phyloP scores from a whole-genome alignment of 768 basidiomycete genomes.

The Imleria badia region DNA sequence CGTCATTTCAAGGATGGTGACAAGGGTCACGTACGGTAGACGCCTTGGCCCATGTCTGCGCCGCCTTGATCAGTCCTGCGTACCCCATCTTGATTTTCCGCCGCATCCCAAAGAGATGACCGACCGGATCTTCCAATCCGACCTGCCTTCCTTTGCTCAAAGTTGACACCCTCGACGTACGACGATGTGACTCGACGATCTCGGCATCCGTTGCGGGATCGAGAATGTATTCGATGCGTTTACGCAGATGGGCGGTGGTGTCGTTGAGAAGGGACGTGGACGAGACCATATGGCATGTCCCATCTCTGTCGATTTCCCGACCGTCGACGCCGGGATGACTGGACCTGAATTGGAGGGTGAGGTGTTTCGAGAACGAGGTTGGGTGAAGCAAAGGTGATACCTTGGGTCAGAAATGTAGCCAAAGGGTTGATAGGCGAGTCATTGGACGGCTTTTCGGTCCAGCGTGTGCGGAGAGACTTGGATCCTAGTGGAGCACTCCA shows the following conservation, averaged over 20 bases:
- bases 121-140: slow-evolving; percentile 18
- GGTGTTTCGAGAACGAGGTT: slow-evolving; percentile 59
- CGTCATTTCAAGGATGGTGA: slow-evolving; percentile 41
- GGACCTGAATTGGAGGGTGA: slow-evolving; percentile 66
- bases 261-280: slow-evolving; percentile 72
- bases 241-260: slow-evolving; percentile 63
- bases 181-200: slow-evolving; percentile 29
- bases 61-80: slow-evolving; percentile 54
- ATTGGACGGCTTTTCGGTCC: too few species aligned
- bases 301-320: slow-evolving; percentile 37
- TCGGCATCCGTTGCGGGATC: slow-evolving; percentile 27
- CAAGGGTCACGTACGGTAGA: slow-evolving; percentile 56
- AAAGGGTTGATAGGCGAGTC: slow-evolving; percentile 77
- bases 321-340: slow-evolving; percentile 35
- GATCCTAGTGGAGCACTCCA: too few species aligned
- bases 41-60: slow-evolving; percentile 47
- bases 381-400: slow-evolving; percentile 40
- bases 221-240: slow-evolving; percentile 60
- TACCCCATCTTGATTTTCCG: slow-evolving; percentile 43
- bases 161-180: slow-evolving; percentile 1
- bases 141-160: slow-evolving; percentile 22
- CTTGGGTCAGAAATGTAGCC: slow-evolving; percentile 49
- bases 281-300: slow-evolving; percentile 62
- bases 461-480: too few species aligned
- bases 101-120: slow-evolving; percentile 64